A percentile compares a stretch with the other conserved stretches of the same genome.
Evolutionary conservation across 805 yeast species (phyloP).

Genomic region (Isabelozyma gotoi): DNA sequence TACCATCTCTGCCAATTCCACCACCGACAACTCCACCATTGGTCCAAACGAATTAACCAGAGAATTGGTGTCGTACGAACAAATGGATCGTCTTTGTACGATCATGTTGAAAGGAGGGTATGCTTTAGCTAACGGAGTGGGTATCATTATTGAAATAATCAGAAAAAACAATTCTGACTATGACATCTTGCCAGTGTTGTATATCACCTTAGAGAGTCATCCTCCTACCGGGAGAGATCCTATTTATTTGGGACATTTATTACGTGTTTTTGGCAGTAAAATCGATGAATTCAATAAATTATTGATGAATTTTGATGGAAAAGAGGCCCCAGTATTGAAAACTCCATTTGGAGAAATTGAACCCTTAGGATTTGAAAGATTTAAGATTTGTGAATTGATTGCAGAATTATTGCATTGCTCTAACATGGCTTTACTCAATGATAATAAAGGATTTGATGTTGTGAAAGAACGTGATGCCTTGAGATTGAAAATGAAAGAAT

Average conservation of each 20-base stretch:
- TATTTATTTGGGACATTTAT: constrained; percentile 43
- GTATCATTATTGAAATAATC: constrained; percentile 46
- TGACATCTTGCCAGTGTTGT: constrained; percentile 44
- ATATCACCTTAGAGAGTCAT: constrained; percentile 44
- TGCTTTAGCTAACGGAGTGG: constrained; percentile 49
- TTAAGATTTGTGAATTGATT: constrained; percentile 46
- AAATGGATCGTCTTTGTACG: constrained; percentile 34
- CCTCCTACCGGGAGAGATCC: constrained; percentile 51
- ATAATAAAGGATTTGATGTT: constrained; percentile 42
- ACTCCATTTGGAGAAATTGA: constrained; percentile 38
- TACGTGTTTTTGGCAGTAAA: constrained; percentile 38
- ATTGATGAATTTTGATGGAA: constrained; percentile 21
- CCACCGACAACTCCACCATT: constrained; percentile 45
- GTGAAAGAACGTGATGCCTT: constrained; percentile 39
- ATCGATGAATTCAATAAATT: constrained; percentile 37
- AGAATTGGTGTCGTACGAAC: constrained; percentile 38
- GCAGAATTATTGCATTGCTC: constrained; percentile 49
- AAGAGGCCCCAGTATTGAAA: constrained; percentile 15
- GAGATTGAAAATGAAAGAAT: constrained; percentile 38
- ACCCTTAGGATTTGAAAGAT: constrained; percentile 47
- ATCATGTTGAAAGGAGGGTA: constrained; percentile 47
- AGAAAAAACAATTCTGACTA: constrained; percentile 47
- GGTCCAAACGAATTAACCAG: constrained; percentile 49
- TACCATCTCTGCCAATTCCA: constrained; percentile 46
- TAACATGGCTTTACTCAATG: constrained; percentile 46